Conservation (phyloP, 2,329 filamentous ascomycete species). For the Fusarium kyushuense region DNA sequence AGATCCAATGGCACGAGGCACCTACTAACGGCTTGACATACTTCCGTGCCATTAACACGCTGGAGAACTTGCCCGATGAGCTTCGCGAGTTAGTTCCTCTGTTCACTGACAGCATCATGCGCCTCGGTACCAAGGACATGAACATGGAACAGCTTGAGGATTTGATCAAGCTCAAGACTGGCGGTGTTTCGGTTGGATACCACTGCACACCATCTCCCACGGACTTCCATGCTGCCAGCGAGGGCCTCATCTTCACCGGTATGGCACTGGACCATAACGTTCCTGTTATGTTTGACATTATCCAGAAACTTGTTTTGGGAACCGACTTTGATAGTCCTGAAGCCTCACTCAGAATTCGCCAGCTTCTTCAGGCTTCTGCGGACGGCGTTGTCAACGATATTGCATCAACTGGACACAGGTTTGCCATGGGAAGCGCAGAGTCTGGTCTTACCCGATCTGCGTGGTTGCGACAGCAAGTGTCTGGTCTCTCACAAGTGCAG, state of each 20-base stretch:
- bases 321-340: slow-evolving; percentile 90
- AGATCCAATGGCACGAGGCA: slow-evolving; percentile 90
- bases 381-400: slow-evolving; percentile 93
- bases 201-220: slow-evolving; percentile 83
- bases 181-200: slow-evolving; percentile 86
- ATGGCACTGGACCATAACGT: slow-evolving; percentile 92
- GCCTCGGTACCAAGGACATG: slow-evolving; percentile 87
- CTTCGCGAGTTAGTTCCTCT: slow-evolving; percentile 86
- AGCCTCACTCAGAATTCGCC: slow-evolving; percentile 83
- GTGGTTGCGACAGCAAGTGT: slow-evolving; percentile 83
- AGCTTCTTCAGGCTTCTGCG: slow-evolving; percentile 86
- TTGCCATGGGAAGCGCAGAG: slow-evolving; percentile 85
- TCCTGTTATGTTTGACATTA: slow-evolving; percentile 87
- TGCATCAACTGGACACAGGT: slow-evolving; percentile 89
- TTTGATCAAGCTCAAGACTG: slow-evolving; percentile 94
- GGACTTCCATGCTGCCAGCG: slow-evolving; percentile 76
- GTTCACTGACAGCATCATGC: slow-evolving; percentile 93
- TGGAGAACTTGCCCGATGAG: slow-evolving; percentile 85
- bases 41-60: slow-evolving; percentile 86
- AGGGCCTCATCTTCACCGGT: slow-evolving; percentile 86
- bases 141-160: slow-evolving; percentile 97
- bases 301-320: slow-evolving; percentile 83
- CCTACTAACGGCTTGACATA: slow-evolving; percentile 97
- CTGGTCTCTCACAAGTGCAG: slow-evolving; percentile 90
- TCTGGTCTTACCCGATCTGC: slow-evolving; percentile 79